phyloP scores from a whole-genome alignment of 2,329 filamentous ascomycete species.

The Hypoxylon sp. region DNA sequence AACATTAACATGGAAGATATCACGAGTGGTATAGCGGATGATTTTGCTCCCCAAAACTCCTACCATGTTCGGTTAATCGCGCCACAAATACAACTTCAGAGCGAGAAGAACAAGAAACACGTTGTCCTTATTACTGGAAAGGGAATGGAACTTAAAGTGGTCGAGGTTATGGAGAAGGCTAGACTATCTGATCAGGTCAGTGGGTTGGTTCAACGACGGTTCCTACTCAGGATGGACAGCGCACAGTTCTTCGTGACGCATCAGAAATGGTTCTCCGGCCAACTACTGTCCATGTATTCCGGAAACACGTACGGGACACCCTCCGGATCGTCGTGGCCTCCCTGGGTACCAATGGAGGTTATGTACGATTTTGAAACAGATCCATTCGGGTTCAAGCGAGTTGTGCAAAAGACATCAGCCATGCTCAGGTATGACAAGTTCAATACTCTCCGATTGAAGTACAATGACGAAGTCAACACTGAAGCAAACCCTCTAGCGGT shows the following conservation, averaged over 20 bases:
- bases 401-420: slow-evolving; percentile 96
- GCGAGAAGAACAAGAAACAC: slow-evolving; percentile 96
- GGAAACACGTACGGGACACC: slow-evolving; percentile 93
- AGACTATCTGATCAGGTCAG: slow-evolving; percentile 93
- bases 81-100: slow-evolving; percentile 97
- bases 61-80: slow-evolving; percentile 97
- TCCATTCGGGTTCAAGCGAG: slow-evolving; percentile 97
- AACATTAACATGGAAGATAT: slow-evolving; percentile 71
- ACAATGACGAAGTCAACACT: slow-evolving; percentile 90
- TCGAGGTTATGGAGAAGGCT: slow-evolving; percentile 98
- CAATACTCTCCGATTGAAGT: slow-evolving; percentile 96
- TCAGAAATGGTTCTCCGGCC: slow-evolving; percentile 88
- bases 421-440: slow-evolving; percentile 97
- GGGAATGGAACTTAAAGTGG: slow-evolving; percentile 97
- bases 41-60: slow-evolving; percentile 91
- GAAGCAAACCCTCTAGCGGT: slow-evolving; percentile 66
- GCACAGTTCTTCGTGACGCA: slow-evolving; percentile 98
- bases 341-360: slow-evolving; percentile 97
- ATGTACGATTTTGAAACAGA: slow-evolving; percentile 97
- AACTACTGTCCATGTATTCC: slow-evolving; percentile 91
- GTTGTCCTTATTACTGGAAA: slow-evolving; percentile 98
- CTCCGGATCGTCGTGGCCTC: slow-evolving; percentile 90
- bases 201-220: slow-evolving; percentile 93
- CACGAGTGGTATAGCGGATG: slow-evolving; percentile 83
- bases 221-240: slow-evolving; percentile 96